Base-by-base conservation (phyloP, 495 filamentous ascomycete species). In the Polyplosphaeria fusca region DNA sequence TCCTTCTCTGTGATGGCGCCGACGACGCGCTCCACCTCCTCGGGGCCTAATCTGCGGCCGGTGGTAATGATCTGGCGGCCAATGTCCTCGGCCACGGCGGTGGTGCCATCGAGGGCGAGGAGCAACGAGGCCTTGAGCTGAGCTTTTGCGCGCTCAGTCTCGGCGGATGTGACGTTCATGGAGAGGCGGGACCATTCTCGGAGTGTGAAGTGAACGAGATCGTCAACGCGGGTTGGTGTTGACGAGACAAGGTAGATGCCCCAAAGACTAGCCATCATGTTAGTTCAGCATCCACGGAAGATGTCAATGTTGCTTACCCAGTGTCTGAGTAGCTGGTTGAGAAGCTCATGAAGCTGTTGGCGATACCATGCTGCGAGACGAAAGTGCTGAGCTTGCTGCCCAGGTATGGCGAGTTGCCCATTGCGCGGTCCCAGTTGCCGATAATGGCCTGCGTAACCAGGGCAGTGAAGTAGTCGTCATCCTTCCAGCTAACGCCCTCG, bases 271-370 rank as follows among this genome's bases (percentile, higher is more conserved):
- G 26, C 42, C n/a, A 50, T 40, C 27, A 4, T 38, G 19, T 5
- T 5, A 24, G 20, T n/a, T 9, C 30, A 35, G 26, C 19, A n/a
- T n/a, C n/a, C n/a, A n/a, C n/a, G n/a, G n/a, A n/a, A 39, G 5
- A 28, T 22, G 28, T 49, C 5, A 40, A n/a, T n/a, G n/a, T n/a
- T n/a, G 64, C 82, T 77, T 82, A 96, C 91, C 91, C 93, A 71
- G 93, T 97, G 76, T 99, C 93, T 71, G 89, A 95, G 77, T 99
- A 99, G 79, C 89, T 95, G 42, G 93, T 99, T 65, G 89, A 95
- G 78, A 99, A 99, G 82, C 87, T 92, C 93, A 99, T 99, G 84
- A 95, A 97, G 81, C 89, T 95, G 77, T 93, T 99, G 68, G 92
- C 92, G 47, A 99, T 83, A 68, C 90, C 83, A 75, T 97, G 81